These are phyloP conservation scores for Aspergillus mulundensis DNA, from an alignment of 495 filamentous ascomycete genomes.

Conservation along the genomic window DNA sequence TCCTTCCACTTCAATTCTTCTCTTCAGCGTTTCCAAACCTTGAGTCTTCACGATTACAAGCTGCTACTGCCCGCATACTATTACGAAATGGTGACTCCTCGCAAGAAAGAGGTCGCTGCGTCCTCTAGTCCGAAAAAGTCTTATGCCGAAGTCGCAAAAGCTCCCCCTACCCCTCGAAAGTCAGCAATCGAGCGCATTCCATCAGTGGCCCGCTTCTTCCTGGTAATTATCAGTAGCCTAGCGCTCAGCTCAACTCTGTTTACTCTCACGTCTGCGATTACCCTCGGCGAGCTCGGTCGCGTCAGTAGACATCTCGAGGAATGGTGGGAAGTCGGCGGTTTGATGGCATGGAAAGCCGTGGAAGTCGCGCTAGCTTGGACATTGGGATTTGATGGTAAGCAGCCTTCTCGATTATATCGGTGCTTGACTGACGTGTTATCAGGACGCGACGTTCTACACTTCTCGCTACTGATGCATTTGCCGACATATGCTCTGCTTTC, in stretches of 20 bases:
- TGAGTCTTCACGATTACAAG: background rate
- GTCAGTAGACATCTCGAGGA: slow-evolving; percentile 59
- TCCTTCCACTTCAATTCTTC: slow-evolving; percentile 3
- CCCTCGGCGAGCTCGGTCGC: slow-evolving; percentile 52
- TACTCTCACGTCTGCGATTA: slow-evolving; percentile 46
- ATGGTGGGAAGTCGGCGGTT: slow-evolving; percentile 55
- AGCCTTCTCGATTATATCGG: background rate
- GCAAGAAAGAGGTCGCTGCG: slow-evolving; percentile 17
- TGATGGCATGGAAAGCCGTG: slow-evolving; percentile 63
- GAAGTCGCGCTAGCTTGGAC: slow-evolving; percentile 70
- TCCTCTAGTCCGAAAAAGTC: slow-evolving; percentile 7
- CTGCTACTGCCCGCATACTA: background rate
- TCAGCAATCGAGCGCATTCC: slow-evolving; percentile 35
- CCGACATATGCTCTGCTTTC: slow-evolving; percentile 66
- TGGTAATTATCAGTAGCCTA: slow-evolving; percentile 62
- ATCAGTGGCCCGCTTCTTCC: slow-evolving; percentile 51
- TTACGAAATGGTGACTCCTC: slow-evolving; percentile 14
- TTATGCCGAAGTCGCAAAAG: background rate
- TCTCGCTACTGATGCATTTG: slow-evolving; percentile 65
- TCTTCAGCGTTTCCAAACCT: background rate
- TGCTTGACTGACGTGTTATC: background rate
- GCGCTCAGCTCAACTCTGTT: slow-evolving; percentile 53
- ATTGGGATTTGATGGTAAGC: slow-evolving; percentile 62
- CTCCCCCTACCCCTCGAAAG: slow-evolving; percentile 8
- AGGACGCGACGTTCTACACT: slow-evolving; percentile 66